phyloP scores from a whole-genome alignment of 495 filamentous ascomycete species.

The Xylaria bambusicola region DNA sequence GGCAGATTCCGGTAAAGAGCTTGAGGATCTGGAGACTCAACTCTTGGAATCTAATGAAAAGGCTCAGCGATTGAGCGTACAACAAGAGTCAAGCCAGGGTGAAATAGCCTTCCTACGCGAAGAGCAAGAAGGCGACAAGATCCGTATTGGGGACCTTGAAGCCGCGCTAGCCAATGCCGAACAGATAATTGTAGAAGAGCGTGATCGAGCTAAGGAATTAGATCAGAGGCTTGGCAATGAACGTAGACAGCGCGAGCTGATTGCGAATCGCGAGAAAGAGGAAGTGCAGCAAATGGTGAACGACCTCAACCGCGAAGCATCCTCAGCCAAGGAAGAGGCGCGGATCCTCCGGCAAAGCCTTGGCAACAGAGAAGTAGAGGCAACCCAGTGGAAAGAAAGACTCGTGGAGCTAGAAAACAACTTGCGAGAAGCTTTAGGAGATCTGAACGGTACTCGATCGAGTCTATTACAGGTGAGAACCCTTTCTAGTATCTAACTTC shows the following conservation, averaged over 20 bases:
- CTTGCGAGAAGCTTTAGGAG: constrained; percentile 77
- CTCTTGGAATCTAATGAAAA: constrained; percentile 81
- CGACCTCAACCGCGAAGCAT: constrained; percentile 80
- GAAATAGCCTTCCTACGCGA: constrained; percentile 95
- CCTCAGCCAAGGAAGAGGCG: constrained; percentile 82
- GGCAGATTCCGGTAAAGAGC: constrained; percentile 71
- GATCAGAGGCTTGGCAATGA: constrained; percentile 77
- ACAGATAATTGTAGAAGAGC: constrained; percentile 73
- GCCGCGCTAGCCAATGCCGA: constrained; percentile 73
- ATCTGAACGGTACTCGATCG: constrained; percentile 83
- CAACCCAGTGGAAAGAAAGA: constrained; percentile 83
- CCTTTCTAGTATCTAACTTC: background rate
- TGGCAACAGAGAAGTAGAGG: constrained; percentile 83
- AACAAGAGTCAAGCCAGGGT: constrained; percentile 86
- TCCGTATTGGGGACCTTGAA: constrained; percentile 92
- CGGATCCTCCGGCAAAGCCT: constrained; percentile 76
- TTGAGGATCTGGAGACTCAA: constrained; percentile 73
- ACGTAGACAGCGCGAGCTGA: constrained; percentile 80
- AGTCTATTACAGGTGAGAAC: constrained; percentile 70
- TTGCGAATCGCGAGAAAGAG: constrained; percentile 84
- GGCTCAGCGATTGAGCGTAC: constrained; percentile 79
- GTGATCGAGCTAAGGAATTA: constrained; percentile 74
- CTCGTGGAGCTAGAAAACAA: constrained; percentile 87
- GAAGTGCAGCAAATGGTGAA: constrained; percentile 74
- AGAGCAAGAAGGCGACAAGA: constrained; percentile 97